Conservation (phyloP, 2,329 filamentous ascomycete species). For the Fusarium veterinarium region DNA sequence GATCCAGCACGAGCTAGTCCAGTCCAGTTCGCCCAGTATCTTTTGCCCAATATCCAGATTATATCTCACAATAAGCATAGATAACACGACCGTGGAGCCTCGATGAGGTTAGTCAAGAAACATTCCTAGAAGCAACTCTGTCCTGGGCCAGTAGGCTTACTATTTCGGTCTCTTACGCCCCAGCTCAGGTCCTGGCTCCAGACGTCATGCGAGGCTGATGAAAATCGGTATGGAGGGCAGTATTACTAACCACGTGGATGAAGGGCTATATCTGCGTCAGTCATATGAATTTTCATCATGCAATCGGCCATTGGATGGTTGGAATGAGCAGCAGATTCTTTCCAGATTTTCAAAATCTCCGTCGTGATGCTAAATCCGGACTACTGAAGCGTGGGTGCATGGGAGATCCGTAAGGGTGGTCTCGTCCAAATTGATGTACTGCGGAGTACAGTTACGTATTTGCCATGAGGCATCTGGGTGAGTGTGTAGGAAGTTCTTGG, state of each 20-base stretch:
- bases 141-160: not conserved
- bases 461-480: not conserved
- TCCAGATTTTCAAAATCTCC: constrained; percentile 16
- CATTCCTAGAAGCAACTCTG: not conserved
- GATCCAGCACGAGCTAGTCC: not conserved
- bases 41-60: not conserved
- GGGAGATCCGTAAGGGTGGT: constrained; percentile 9
- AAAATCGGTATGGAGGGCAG: not conserved
- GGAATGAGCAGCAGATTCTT: constrained; percentile 22
- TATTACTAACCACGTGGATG: not conserved
- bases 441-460: not conserved
- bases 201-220: not conserved
- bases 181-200: not conserved
- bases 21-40: not conserved
- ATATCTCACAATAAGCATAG: not conserved
- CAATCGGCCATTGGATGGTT: not conserved
- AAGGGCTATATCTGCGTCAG: not conserved
- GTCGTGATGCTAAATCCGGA: not conserved
- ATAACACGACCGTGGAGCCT: not conserved
- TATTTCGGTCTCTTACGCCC: not conserved
- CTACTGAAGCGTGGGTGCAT: not conserved
- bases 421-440: not conserved
- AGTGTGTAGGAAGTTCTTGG: not conserved
- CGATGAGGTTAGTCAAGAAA: not conserved
- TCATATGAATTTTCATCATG: not conserved